Conservation (phyloP, 768 basidiomycete species). For the Lactifluus subvellereus region DNA sequence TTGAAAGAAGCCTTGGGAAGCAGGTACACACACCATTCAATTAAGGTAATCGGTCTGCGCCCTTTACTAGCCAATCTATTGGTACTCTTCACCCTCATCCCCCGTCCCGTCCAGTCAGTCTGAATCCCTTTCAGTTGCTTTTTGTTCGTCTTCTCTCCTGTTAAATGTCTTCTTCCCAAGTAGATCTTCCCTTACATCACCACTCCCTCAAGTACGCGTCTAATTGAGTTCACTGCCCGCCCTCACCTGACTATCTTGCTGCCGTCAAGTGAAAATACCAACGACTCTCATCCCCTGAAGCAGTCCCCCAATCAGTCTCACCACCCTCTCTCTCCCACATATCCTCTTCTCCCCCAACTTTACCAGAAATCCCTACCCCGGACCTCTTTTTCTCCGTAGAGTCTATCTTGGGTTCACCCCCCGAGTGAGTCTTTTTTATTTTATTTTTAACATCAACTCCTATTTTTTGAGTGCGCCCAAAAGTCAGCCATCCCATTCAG, state of each 20-base stretch:
- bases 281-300: not conserved
- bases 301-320: not conserved
- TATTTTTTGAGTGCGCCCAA: not conserved
- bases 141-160: not conserved
- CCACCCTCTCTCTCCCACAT: not conserved
- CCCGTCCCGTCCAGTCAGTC: not conserved
- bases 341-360: constrained; percentile 9
- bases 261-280: not conserved
- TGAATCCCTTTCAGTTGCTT: not conserved
- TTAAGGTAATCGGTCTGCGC: constrained; percentile 1
- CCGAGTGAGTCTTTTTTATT: constrained; percentile 12
- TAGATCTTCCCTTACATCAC: constrained; percentile 16
- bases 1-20: constrained; percentile 10
- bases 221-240: constrained; percentile 9
- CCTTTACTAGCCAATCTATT: not conserved
- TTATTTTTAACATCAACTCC: not conserved
- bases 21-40: constrained; percentile 4
- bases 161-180: constrained; percentile 14
- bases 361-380: constrained; percentile 9
- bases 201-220: constrained; percentile 8
- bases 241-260: constrained; percentile 5
- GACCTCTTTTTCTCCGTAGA: constrained; percentile 19
- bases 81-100: not conserved
- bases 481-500: not conserved
- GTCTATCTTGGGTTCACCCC: constrained; percentile 10